These are phyloP conservation scores for Schizochytrium sp. DNA, from an alignment of 108 stramenopile genomes.

Conservation along the genomic window DNA sequence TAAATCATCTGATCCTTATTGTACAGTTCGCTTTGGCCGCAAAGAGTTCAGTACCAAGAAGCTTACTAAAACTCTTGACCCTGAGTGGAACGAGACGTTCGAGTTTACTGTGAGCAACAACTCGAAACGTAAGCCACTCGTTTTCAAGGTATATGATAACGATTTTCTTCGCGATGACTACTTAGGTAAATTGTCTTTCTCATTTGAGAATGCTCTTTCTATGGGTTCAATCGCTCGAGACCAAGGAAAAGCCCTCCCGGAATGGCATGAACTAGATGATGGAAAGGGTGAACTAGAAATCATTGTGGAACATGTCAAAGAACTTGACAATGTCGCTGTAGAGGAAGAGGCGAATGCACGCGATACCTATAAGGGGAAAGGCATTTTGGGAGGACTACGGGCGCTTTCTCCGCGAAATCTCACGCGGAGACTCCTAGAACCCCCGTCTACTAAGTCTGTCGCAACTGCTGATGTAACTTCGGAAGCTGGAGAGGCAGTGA, in stretches of 20 bases:
- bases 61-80: neutral
- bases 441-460: neutral
- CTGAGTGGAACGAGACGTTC: constrained; percentile 15
- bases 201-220: neutral
- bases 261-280: neutral
- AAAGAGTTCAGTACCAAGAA: neutral
- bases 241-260: neutral
- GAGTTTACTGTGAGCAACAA: neutral
- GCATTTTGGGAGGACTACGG: neutral
- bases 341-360: neutral
- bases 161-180: constrained; percentile 17
- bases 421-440: neutral
- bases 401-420: constrained; percentile 12
- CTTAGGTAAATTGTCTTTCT: constrained; percentile 9
- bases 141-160: constrained; percentile 41
- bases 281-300: neutral
- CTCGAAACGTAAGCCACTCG: neutral
- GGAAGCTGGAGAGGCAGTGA: neutral
- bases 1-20: constrained; percentile 34
- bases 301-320: too few species aligned
- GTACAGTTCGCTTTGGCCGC: constrained; percentile 21
- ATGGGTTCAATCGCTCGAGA: neutral
- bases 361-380: neutral
- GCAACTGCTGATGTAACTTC: neutral
- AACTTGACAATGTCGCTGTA: neutral